These are phyloP conservation scores for Phytophthora ramorum DNA, from an alignment of 352 stramenopile species.

Conservation along the genomic window DNA sequence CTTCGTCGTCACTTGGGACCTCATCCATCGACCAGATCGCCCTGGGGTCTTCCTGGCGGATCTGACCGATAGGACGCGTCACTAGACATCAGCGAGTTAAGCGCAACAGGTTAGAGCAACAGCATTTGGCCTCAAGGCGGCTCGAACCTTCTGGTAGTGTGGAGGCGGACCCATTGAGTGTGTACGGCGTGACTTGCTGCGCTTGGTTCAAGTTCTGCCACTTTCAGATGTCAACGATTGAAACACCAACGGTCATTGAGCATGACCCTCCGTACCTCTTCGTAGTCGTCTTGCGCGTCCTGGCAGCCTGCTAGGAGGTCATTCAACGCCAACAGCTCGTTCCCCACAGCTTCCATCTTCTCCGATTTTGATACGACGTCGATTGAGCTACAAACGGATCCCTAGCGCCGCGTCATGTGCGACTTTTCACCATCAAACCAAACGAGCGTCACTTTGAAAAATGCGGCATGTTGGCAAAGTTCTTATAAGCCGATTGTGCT, in stretches of 20 bases:
- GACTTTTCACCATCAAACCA: conserved; percentile 29
- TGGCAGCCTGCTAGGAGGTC: conserved; percentile 38
- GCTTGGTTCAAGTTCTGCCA: conserved; percentile 15
- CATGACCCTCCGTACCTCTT: conserved; percentile 19
- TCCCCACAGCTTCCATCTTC: conserved; percentile 41
- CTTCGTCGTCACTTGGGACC: conserved; percentile 78
- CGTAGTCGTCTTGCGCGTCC: conserved; percentile 29
- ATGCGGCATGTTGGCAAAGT: not conserved
- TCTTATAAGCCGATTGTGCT: not conserved
- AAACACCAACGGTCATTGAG: not conserved
- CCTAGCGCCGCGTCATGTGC: conserved; percentile 10
- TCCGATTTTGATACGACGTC: conserved; percentile 7
- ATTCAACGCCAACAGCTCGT: conserved; percentile 43
- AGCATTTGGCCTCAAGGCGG: not conserved
- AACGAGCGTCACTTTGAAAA: not conserved
- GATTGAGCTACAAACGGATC: conserved; percentile 13
- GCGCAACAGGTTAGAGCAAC: not conserved
- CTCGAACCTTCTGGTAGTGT: conserved; percentile 42
- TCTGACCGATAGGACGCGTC: conserved; percentile 76
- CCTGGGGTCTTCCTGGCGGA: conserved; percentile 61
- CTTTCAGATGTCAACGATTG: not conserved
- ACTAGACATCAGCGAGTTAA: conserved; percentile 27
- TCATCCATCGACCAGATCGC: conserved; percentile 80
- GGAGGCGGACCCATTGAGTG: conserved; percentile 22
- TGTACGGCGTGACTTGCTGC: conserved; percentile 30